Evolutionary conservation across 139 green algal species (phyloP).

Genomic region (Yamagishiella unicocca): DNA sequence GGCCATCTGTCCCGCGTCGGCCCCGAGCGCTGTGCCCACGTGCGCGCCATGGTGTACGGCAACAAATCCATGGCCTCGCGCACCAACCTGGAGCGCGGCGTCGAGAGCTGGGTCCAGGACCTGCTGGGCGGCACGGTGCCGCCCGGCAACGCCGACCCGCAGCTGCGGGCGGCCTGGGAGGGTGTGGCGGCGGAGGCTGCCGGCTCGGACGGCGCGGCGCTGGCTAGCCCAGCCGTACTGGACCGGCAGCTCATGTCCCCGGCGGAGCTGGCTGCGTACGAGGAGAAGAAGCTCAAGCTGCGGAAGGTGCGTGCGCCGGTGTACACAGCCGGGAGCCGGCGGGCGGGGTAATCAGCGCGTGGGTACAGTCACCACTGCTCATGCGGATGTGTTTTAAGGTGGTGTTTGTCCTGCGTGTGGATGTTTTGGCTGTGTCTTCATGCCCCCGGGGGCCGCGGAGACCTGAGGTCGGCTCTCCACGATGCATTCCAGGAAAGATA

Average conservation of each 20-base stretch:
- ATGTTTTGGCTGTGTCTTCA: too few species aligned
- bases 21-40: constrained; percentile 66
- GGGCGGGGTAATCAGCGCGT: too few species aligned
- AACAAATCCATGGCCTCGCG: constrained; percentile 86
- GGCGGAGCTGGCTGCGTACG: constrained; percentile 78
- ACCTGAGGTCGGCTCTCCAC: too few species aligned
- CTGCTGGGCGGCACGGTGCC: constrained; percentile 70
- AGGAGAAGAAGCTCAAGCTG: constrained; percentile 88
- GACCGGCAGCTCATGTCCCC: constrained; percentile 54
- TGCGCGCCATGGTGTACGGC: constrained; percentile 81
- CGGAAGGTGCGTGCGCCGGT: constrained; percentile 58
- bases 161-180: constrained; percentile 25
- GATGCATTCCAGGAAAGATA: too few species aligned
- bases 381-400: too few species aligned
- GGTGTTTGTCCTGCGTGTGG: too few species aligned
- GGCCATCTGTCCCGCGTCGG: constrained; percentile 68
- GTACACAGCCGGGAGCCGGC: too few species aligned
- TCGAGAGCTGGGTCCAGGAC: constrained; percentile 63
- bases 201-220: not conserved
- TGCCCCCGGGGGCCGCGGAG: too few species aligned
- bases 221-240: not conserved
- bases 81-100: constrained; percentile 70
- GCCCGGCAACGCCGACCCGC: constrained; percentile 77
- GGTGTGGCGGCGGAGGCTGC: constrained; percentile 13
- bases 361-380: too few species aligned